A percentile compares a stretch with the other conserved stretches of the same genome.
Evolutionary conservation across 768 basidiomycete species (phyloP).

Genomic region (Clavulina sp.): DNA sequence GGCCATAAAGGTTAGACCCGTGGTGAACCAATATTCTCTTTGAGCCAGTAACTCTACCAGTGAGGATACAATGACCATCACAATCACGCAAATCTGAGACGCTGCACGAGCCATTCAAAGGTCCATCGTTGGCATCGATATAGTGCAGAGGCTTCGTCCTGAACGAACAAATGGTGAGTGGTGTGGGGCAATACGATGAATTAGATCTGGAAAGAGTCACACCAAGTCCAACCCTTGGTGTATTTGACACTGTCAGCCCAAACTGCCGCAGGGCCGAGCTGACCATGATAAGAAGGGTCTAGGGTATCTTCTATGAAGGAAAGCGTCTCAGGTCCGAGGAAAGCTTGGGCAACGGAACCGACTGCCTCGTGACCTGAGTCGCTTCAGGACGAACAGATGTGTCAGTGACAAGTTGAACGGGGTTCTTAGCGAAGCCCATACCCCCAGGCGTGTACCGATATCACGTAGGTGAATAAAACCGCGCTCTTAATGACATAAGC

Average conservation of each 20-base stretch:
- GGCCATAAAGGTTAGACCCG: background rate
- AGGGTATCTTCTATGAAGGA: background rate
- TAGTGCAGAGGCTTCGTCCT: conserved; percentile 1
- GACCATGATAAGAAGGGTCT: background rate
- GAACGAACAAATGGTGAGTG: background rate
- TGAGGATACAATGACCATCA: conserved; percentile 2
- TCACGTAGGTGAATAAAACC: no score
- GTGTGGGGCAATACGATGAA: background rate
- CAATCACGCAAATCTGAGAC: conserved; percentile 4
- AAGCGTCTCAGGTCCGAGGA: background rate
- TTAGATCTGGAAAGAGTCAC: background rate
- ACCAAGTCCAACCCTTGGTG: background rate
- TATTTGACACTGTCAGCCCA: background rate
- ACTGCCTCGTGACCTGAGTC: background rate
- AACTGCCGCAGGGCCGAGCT: background rate
- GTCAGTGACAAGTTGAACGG: no score
- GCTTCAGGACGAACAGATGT: no score
- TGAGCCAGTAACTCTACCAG: background rate
- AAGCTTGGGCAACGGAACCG: background rate
- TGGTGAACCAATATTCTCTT: no score
- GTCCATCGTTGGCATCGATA: conserved; percentile 4
- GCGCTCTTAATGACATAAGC: no score
- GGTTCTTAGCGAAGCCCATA: no score
- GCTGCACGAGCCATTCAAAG: conserved; percentile 2
- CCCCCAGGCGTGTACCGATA: no score